Evolutionary conservation across 2,329 filamentous ascomycete species (phyloP), one percentile per base, ranked within the genome.

Genomic region (Colletotrichum aenigma): DNA sequence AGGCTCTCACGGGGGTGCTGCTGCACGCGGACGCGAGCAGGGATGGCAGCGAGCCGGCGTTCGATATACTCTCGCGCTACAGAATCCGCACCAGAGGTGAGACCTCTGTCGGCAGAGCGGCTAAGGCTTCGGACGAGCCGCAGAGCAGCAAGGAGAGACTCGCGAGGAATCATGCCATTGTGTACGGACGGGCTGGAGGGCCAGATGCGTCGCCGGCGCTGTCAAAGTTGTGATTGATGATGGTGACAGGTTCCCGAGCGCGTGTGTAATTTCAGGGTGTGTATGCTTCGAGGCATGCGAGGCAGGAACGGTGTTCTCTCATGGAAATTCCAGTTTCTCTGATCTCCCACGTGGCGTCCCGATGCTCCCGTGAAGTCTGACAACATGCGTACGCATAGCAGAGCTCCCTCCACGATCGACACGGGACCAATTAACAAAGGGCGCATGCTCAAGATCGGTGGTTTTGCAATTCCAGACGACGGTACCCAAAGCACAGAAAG

Each of bases 1-100:
- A 89, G 70, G 79, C 88, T 9, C 71, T 89, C 30, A 85, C 88
- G 24, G 85, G 83, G 10, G 79, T 85, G n/a, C 78, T 90, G 62
- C 81, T 89, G 48, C 79, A 84, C 55, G 82, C 86, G 2, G 88
- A 89, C 74, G 83, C 83, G 2, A 73, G 79, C 7, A 83, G 80
- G 43, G 83, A 87, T 65, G 83, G 83, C 4, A 83, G 86, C 8
- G 68, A 74, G 3, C 84, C 84, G 6, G 81, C 84, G 0, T 79
- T 79, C 18, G 86, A 87, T 21, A 85, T 89, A 70, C 83, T 86
- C 61, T 67, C 26, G 3, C 56, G 69, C 61, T n/a, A 58, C 26
- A 24, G 16, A 6, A 36, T 36, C 30, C 30, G 38, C 70, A 74
- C 16, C 81, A 87, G 7, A 9, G 16, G 26, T 18, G 56, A 58